Base-by-base conservation (phyloP, 768 basidiomycete genomes). In the Fomitopsis pulvina region DNA sequence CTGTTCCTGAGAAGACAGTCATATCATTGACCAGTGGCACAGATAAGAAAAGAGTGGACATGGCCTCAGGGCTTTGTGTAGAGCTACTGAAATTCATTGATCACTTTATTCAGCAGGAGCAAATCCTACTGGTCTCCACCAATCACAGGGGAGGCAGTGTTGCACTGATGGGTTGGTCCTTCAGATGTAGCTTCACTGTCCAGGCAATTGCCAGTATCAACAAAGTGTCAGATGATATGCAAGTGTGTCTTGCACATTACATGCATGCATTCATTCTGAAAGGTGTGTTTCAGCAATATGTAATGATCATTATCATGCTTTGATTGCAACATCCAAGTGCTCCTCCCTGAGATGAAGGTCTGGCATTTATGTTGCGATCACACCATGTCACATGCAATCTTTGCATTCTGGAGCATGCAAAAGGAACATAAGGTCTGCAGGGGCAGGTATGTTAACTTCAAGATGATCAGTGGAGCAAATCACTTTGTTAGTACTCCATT, bases 401-500 rank as follows among this genome's bases (percentile, higher is more conserved):
- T 43, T 1, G 40, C 53, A n/a, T 51, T 27, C 26, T 65, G 60
- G 58, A 48, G 40, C 22, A 46, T 62, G 0, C 53, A 61, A 34
- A 54, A 59, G 16, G 46, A 58, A 32, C 44, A 49, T 24, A 38
- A 45, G 22, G 52, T 42, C 9, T 1, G 21, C 28, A 47, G 55
- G 0, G 52, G 53, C n/a, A 29, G 57, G 7, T 34, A 16, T 11
- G 53, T 64, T 16, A 27, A 45, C 37, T 56, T 55, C 39, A 54
- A 53, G 45, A 24, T 52, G 10, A 48, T 60, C 4, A 29, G 45
- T 1, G 60, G 57, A 3, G 30, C 39, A 3, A 62, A 62, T 49
- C 63, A 64, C 48, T 61, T 62, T 37, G 63, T 64, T 41, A 29
- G 62, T 58, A 20, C 20, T 21, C 25, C 26, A 38, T 47, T 38